Percentiles rank a stretch among this genome's conserved stretches.
Conservation (phyloP, 208 protist genomes). For the Leishmania martiniquensis region DNA sequence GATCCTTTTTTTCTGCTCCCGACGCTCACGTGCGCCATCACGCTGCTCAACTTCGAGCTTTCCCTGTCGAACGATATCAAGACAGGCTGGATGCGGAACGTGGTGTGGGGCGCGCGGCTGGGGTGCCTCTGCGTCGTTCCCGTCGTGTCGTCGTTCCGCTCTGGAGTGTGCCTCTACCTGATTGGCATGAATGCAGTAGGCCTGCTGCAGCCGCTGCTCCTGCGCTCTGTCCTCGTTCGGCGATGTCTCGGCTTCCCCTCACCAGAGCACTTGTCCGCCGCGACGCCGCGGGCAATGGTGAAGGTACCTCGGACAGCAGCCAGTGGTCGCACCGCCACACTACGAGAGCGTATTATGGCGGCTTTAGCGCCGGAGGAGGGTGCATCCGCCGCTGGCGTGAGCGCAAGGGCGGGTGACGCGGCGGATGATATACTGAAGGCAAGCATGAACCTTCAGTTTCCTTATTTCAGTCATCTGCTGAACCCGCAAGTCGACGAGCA, state of each 20-base stretch:
- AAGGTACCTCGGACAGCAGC: background rate
- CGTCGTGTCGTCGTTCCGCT: conserved; percentile 56
- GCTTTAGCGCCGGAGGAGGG: conserved; percentile 7
- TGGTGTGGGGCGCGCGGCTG: conserved; percentile 83
- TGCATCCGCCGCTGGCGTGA: background rate
- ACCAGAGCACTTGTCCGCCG: conserved; percentile 14
- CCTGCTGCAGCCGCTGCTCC: conserved; percentile 78
- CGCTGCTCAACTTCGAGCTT: conserved; percentile 88
- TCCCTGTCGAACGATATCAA: conserved; percentile 73
- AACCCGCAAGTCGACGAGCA: conserved; percentile 67
- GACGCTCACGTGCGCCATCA: conserved; percentile 56
- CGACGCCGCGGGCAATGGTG: background rate
- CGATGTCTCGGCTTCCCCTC: conserved; percentile 59
- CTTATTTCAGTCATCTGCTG: conserved; percentile 78
- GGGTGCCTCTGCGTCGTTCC: conserved; percentile 74
- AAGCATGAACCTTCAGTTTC: conserved; percentile 75
- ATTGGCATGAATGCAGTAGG: conserved; percentile 84
- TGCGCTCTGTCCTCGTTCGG: conserved; percentile 57
- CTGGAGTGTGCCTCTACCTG: conserved; percentile 89
- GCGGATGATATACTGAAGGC: conserved; percentile 56
- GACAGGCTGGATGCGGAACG: conserved; percentile 74
- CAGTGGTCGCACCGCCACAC: background rate
- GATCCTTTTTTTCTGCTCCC: conserved; percentile 81
- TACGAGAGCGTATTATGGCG: conserved; percentile 19
- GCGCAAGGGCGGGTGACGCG: background rate